A percentile compares a stretch with the other conserved stretches of the same genome.
Evolutionary conservation across 495 filamentous ascomycete genomes (phyloP).

Genomic region (Aspergillus bertholletiae): DNA sequence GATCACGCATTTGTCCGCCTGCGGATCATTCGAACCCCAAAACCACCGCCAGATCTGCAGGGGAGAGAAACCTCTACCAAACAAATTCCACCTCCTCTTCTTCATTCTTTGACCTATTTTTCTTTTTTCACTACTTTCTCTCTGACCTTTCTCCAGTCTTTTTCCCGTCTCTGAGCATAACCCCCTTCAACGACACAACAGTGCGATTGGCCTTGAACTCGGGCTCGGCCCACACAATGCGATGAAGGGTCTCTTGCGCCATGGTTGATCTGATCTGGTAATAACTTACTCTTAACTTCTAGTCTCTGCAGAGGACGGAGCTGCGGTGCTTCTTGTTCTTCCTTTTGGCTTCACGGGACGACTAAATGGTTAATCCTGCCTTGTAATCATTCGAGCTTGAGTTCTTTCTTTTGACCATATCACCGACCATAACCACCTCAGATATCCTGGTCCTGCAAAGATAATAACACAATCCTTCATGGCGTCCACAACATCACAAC

Average conservation of each 20-base stretch:
- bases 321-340: background rate
- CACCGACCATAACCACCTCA: background rate
- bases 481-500: constrained; percentile 28
- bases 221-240: constrained; percentile 15
- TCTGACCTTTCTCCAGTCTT: background rate
- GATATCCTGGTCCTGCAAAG: background rate
- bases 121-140: background rate
- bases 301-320: background rate
- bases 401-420: background rate
- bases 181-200: constrained; percentile 1
- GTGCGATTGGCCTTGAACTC: constrained; percentile 5
- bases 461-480: constrained; percentile 17
- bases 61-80: background rate
- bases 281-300: constrained; percentile 4
- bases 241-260: constrained; percentile 19
- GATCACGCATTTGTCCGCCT: constrained; percentile 1
- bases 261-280: constrained; percentile 19
- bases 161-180: background rate
- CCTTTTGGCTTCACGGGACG: background rate
- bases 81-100: background rate
- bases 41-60: background rate
- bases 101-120: background rate
- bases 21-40: constrained; percentile 8
- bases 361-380: background rate
- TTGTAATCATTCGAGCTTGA: background rate